phyloP scores from a whole-genome alignment of 169 alveolate genomes.

The Eimeria tenella region DNA sequence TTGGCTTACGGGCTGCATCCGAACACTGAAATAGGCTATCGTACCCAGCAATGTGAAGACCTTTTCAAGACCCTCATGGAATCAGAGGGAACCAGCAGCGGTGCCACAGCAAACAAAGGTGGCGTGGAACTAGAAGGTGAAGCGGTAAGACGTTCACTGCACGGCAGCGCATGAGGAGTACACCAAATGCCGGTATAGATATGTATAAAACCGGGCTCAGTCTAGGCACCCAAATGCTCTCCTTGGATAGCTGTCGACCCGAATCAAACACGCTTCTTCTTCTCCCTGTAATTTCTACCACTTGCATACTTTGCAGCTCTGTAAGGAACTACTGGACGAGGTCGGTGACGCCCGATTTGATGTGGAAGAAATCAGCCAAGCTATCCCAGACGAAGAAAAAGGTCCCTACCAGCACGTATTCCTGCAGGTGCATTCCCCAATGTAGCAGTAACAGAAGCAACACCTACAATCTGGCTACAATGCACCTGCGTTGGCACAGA shows the following conservation, averaged over 20 bases:
- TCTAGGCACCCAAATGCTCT: no score
- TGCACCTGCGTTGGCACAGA: no score
- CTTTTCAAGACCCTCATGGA: constrained; percentile 69
- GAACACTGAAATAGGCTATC: constrained; percentile 94
- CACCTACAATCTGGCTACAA: no score
- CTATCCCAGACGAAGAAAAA: constrained; percentile 93
- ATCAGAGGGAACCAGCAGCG: background rate
- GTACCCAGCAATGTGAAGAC: constrained; percentile 79
- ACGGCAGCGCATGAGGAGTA: no score
- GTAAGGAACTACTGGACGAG: constrained; percentile 91
- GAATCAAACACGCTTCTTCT: no score
- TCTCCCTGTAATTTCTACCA: no score
- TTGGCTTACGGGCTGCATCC: constrained; percentile 96
- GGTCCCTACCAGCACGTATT: constrained; percentile 95
- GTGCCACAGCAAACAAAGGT: background rate
- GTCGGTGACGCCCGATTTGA: constrained; percentile 88
- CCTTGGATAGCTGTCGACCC: no score
- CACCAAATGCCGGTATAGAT: no score
- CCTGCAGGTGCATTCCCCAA: constrained; percentile 88
- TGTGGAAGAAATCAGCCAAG: constrained; percentile 91
- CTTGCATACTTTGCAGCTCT: constrained; percentile 85
- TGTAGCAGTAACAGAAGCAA: no score
- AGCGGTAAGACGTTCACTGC: constrained; percentile 16
- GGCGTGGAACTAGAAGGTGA: constrained; percentile 20
- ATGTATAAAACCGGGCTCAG: no score